Evolutionary conservation across 179 eudicot species (phyloP), one percentile per base, ranked within the genome.

Genomic region (Carnegiea gigantea): DNA sequence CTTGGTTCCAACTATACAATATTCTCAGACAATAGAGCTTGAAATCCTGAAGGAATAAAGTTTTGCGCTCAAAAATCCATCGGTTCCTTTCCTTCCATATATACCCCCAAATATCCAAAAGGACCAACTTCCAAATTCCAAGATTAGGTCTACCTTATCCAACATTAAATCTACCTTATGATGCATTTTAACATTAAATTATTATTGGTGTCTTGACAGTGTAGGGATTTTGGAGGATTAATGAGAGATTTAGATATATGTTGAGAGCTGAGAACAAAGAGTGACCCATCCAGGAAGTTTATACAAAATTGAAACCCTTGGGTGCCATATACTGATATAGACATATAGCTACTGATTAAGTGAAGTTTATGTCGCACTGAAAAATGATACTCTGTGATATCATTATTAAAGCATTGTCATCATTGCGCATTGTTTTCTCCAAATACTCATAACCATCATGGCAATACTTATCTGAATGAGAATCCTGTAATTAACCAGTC

Each of bases 251-350:
- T 67, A 3, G 40, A 67, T 67, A n/a, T 62, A 28, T 23, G 30
- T 1, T 6, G 12, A 24, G 68, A 62, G 68, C 30, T 62, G 68
- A 62, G 68, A n/a, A 62, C 40, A 67, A 14, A 11, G 40, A 14
- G 40, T 26, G 18, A 26, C 18, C 11, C 68, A 62, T 62, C 14
- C 68, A 23, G 68, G 12, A 62, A n/a, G 14, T 62, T 2, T 62
- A 62, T 62, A 9, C 18, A 23, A n/a, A 62, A 24, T 57, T 17
- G n/a, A 57, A 20, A 17, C 62, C 62, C n/a, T 57, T 3, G 20
- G n/a, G 62, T 57, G 62, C 62, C n/a, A 57, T 57, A n/a, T n/a
- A n/a, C n/a, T n/a, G n/a, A n/a, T n/a, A 54, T 54, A 54, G 62
- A 54, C 62, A 15, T 17, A 18, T 54, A 62, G 12, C 68, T 21